Conservation (phyloP, 2,329 filamentous ascomycete genomes). For the Bertia moriformis region DNA sequence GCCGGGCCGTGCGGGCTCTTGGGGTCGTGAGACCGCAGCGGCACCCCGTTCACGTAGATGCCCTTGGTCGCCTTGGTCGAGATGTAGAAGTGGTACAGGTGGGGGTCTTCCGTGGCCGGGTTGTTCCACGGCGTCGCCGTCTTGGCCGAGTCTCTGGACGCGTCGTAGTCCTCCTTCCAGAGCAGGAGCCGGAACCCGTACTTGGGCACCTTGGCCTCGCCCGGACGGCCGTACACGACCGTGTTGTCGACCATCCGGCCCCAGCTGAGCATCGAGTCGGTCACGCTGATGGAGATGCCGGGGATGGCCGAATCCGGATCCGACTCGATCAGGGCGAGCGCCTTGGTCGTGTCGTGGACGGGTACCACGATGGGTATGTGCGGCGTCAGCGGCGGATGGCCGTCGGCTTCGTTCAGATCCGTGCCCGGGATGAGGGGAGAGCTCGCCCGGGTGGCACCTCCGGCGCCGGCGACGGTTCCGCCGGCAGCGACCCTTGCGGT, state of each 20-base stretch:
- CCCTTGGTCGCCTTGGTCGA: slow-evolving; percentile 66
- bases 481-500: too few relatives aligned
- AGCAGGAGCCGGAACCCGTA: slow-evolving; percentile 67
- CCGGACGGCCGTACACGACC: slow-evolving; percentile 41
- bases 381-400: too few relatives aligned
- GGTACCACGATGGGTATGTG: too few relatives aligned
- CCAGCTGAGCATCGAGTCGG: slow-evolving; percentile 58
- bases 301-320: slow-evolving; percentile 49
- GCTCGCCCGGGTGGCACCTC: background rate
- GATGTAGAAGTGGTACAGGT: slow-evolving; percentile 56
- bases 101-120: slow-evolving; percentile 19
- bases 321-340: slow-evolving; percentile 53
- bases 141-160: slow-evolving; percentile 26
- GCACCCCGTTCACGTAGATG: slow-evolving; percentile 63
- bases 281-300: slow-evolving; percentile 49
- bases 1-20: slow-evolving; percentile 40
- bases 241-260: slow-evolving; percentile 61
- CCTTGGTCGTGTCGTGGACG: slow-evolving; percentile 12
- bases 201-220: slow-evolving; percentile 65
- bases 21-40: slow-evolving; percentile 39
- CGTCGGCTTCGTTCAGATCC: too few relatives aligned
- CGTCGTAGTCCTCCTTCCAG: slow-evolving; percentile 55
- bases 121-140: slow-evolving; percentile 14
- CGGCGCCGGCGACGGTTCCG: background rate
- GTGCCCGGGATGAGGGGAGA: background rate